Evolutionary conservation across 768 basidiomycete genomes (phyloP).

Genomic region (Infundibulicybe gibba): DNA sequence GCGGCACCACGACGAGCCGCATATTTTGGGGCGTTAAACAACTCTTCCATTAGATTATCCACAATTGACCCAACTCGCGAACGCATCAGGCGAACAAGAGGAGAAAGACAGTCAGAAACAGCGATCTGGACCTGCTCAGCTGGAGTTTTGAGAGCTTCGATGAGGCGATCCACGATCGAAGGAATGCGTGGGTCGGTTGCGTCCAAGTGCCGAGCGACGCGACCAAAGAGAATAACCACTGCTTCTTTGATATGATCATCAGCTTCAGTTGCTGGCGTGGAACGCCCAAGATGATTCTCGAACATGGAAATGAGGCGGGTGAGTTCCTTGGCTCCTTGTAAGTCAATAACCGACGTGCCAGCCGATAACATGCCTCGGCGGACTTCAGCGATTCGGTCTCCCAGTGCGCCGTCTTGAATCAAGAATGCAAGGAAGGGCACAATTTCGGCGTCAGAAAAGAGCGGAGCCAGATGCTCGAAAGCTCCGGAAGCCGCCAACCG

Average conservation of each 20-base stretch:
- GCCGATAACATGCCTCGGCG: conserved; percentile 86
- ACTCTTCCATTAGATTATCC: conserved; percentile 70
- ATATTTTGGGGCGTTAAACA: conserved; percentile 81
- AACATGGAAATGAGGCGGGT: conserved; percentile 77
- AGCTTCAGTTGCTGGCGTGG: conserved; percentile 59
- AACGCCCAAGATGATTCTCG: conserved; percentile 64
- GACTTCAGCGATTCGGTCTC: conserved; percentile 79
- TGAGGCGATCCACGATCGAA: conserved; percentile 75
- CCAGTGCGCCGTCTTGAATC: conserved; percentile 81
- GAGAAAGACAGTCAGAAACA: conserved; percentile 92
- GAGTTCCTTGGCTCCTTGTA: conserved; percentile 71
- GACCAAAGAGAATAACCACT: conserved; percentile 90
- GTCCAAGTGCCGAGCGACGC: conserved; percentile 85
- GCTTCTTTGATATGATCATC: conserved; percentile 92
- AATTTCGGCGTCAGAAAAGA: conserved; percentile 60
- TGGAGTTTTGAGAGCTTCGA: conserved; percentile 89
- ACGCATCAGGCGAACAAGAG: conserved; percentile 72
- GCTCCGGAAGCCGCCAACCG: conserved; percentile 71
- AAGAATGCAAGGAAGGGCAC: conserved; percentile 81
- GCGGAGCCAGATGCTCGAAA: conserved; percentile 64
- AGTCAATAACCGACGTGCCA: conserved; percentile 77
- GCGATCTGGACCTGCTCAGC: conserved; percentile 96
- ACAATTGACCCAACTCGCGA: conserved; percentile 61
- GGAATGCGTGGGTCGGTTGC: conserved; percentile 75
- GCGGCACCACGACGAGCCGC: conserved; percentile 95